These are phyloP conservation scores for Volvox carteri DNA, from an alignment of 163 green algal genomes.

Conservation along the genomic window DNA sequence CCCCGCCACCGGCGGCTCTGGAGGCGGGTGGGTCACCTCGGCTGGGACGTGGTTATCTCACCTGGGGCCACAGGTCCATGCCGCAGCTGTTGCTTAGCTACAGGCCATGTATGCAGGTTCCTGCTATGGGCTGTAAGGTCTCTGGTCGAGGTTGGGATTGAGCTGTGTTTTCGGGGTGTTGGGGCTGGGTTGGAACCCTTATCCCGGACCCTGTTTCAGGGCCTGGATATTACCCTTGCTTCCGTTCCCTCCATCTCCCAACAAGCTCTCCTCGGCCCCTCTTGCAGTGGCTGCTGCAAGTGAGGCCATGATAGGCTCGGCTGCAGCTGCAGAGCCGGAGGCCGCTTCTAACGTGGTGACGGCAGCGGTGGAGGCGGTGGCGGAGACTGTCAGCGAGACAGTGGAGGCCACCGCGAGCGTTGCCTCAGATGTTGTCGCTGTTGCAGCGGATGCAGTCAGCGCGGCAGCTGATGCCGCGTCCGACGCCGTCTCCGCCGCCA, in stretches of 20 bases:
- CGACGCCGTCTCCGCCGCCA: background rate
- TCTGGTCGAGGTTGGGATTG: no score
- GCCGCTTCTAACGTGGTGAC: background rate
- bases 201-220: no score
- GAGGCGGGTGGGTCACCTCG: background rate
- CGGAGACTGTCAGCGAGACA: slow-evolving; percentile 1
- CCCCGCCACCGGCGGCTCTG: background rate
- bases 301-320: background rate
- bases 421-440: background rate
- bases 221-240: no score
- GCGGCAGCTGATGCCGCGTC: background rate
- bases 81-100: no score
- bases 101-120: no score
- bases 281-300: background rate
- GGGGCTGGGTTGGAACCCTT: no score
- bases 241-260: no score
- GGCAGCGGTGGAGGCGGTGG: background rate
- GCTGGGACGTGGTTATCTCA: no score
- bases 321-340: background rate
- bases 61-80: background rate
- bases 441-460: background rate
- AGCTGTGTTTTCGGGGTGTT: no score
- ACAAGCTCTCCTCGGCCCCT: no score
- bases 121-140: no score
- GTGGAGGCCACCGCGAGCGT: background rate